Conservation (phyloP, 2,329 filamentous ascomycete genomes). For the Camptophora hylomeconis region DNA sequence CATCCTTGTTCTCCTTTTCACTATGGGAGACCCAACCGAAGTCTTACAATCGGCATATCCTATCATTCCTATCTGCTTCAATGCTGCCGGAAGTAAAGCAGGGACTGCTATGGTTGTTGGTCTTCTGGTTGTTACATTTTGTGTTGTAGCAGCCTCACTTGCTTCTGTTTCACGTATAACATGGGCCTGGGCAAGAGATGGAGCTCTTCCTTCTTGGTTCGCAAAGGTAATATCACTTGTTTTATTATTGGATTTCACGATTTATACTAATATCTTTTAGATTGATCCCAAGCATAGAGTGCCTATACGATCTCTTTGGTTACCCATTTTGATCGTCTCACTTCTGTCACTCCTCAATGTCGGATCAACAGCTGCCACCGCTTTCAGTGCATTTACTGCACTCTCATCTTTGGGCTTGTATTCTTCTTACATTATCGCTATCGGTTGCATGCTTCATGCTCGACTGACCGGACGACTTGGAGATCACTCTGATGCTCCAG, state of each 20-base stretch:
- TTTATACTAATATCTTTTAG: constrained; percentile 7
- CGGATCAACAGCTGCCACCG: constrained; percentile 22
- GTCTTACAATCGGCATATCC: constrained; percentile 23
- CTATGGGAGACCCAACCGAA: constrained; percentile 28
- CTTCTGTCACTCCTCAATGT: constrained; percentile 29
- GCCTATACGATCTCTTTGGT: constrained; percentile 26
- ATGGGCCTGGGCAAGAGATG: constrained; percentile 38
- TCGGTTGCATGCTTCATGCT: constrained; percentile 17
- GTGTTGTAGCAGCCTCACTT: constrained; percentile 29
- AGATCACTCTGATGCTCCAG: constrained; percentile 5
- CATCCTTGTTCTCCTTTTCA: constrained; percentile 30
- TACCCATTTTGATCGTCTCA: constrained; percentile 24
- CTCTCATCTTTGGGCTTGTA: constrained; percentile 27
- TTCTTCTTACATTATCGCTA: constrained; percentile 28
- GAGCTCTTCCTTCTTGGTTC: constrained; percentile 30
- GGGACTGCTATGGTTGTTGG: constrained; percentile 29
- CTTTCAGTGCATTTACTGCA: constrained; percentile 27
- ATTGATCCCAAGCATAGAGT: constrained; percentile 24
- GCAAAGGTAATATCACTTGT: too few relatives aligned
- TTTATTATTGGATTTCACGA: background rate
- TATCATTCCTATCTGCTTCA: constrained; percentile 30
- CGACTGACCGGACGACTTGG: constrained; percentile 20
- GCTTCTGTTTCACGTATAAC: constrained; percentile 36
- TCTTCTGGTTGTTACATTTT: constrained; percentile 26
- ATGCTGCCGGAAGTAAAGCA: constrained; percentile 25